Evolutionary conservation across 148 eudicot species (phyloP).

Genomic region (Vaccinium myrtillus): DNA sequence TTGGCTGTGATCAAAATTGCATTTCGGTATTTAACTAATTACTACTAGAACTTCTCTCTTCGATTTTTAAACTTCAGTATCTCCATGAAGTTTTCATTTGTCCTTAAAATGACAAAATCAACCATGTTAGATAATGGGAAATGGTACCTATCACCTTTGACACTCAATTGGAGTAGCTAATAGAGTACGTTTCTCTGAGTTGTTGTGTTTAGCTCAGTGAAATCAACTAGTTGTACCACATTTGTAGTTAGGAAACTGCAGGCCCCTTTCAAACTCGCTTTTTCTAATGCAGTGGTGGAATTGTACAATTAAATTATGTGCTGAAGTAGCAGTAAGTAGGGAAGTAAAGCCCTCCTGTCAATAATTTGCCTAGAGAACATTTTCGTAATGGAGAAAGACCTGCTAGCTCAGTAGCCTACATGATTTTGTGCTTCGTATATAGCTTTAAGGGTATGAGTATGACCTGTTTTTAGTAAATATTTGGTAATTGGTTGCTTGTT

Average conservation of each 20-base stretch:
- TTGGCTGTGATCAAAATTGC: constrained; percentile 4
- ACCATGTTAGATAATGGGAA: not conserved
- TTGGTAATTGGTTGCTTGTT: not conserved
- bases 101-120: not conserved
- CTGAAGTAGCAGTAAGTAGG: not conserved
- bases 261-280: not conserved
- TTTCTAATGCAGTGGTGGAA: not conserved
- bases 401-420: not conserved
- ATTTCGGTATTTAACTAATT: not conserved
- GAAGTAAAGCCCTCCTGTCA: not conserved
- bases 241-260: not conserved
- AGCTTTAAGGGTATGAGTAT: not conserved
- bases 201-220: not conserved
- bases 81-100: not conserved
- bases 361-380: not conserved
- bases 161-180: not conserved
- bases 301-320: not conserved
- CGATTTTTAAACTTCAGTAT: not conserved
- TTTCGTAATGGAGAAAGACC: not conserved
- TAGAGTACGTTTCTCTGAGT: not conserved
- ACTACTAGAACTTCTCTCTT: not conserved
- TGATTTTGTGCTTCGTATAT: not conserved
- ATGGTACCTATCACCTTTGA: not conserved
- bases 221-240: not conserved
- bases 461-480: not conserved